These are phyloP conservation scores for Myriosclerotinia scirpicola DNA, from an alignment of 2,329 filamentous ascomycete genomes.

Conservation along the genomic window DNA sequence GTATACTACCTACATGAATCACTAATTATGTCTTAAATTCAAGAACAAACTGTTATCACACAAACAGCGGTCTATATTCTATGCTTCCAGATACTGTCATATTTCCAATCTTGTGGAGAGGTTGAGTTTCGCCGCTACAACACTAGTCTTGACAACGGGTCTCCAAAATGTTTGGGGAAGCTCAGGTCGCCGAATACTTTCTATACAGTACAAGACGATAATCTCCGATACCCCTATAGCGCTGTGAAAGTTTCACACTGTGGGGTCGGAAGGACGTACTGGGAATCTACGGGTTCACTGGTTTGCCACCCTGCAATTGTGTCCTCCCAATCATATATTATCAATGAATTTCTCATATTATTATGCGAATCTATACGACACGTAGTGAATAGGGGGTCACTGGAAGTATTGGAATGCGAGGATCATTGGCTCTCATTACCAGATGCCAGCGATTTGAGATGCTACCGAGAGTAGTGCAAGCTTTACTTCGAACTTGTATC, in stretches of 20 bases:
- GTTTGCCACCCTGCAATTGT: slow-evolving; percentile 12
- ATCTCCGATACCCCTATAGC: not conserved
- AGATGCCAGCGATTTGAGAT: not conserved
- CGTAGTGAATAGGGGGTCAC: not conserved
- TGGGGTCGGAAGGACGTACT: slow-evolving; percentile 5
- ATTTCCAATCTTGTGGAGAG: not conserved
- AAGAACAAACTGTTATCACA: not conserved
- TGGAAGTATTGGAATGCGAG: not conserved
- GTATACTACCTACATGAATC: not conserved
- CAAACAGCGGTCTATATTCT: not conserved
- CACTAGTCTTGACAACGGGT: slow-evolving; percentile 6
- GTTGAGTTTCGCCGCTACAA: not conserved
- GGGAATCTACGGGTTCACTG: slow-evolving; percentile 6
- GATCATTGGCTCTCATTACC: not conserved
- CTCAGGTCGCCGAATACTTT: slow-evolving; percentile 20
- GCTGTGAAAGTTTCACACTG: slow-evolving; percentile 18
- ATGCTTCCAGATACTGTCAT: slow-evolving; percentile 1
- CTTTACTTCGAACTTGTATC: not conserved
- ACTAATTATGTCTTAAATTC: not conserved
- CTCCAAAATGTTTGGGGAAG: not conserved
- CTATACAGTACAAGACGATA: slow-evolving; percentile 1
- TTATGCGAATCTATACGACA: not conserved
- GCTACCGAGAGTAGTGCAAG: not conserved
- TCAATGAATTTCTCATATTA: not conserved
- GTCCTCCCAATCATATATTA: not conserved